Evolutionary conservation across 1,284 basidiomycete genomes (phyloP).

Genomic region (Ceratobasidium sp.): DNA sequence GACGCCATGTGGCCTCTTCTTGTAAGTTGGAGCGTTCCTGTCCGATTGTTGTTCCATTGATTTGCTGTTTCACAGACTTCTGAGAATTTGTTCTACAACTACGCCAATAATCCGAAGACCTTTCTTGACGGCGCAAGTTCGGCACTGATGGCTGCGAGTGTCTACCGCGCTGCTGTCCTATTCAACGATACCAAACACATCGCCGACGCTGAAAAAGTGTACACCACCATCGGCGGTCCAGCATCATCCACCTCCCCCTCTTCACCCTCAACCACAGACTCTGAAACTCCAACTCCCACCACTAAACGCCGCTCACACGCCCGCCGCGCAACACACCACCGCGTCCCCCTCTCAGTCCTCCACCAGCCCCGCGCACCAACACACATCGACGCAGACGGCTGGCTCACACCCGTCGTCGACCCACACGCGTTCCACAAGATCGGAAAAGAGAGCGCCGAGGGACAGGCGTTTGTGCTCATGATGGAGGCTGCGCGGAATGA

Average conservation of each 20-base stretch:
- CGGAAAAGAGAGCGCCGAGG: slow-evolving; percentile 69
- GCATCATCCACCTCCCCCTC: neutral
- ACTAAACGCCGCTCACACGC: neutral
- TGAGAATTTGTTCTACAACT: slow-evolving; percentile 76
- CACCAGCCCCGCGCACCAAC: slow-evolving; percentile 52
- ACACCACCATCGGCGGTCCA: slow-evolving; percentile 58
- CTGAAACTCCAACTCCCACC: neutral
- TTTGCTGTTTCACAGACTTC: slow-evolving; percentile 28
- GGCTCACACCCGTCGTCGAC: slow-evolving; percentile 79
- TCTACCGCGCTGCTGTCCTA: slow-evolving; percentile 76
- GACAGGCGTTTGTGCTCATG: slow-evolving; percentile 78
- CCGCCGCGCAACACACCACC: slow-evolving; percentile 38
- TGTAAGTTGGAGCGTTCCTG: slow-evolving; percentile 54
- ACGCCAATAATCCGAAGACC: slow-evolving; percentile 68
- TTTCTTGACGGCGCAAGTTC: slow-evolving; percentile 84
- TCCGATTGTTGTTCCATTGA: neutral
- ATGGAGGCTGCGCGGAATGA: slow-evolving; percentile 80
- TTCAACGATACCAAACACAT: slow-evolving; percentile 65
- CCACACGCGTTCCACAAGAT: slow-evolving; percentile 68
- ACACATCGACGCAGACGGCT: slow-evolving; percentile 70
- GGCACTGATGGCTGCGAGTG: slow-evolving; percentile 80
- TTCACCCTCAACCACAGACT: slow-evolving; percentile 42
- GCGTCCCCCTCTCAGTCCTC: slow-evolving; percentile 33
- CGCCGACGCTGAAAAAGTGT: slow-evolving; percentile 69
- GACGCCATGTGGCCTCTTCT: slow-evolving; percentile 73